These are phyloP conservation scores for Fraxinus greggii DNA, from an alignment of 305 asterid genomes.

Conservation along the genomic window DNA sequence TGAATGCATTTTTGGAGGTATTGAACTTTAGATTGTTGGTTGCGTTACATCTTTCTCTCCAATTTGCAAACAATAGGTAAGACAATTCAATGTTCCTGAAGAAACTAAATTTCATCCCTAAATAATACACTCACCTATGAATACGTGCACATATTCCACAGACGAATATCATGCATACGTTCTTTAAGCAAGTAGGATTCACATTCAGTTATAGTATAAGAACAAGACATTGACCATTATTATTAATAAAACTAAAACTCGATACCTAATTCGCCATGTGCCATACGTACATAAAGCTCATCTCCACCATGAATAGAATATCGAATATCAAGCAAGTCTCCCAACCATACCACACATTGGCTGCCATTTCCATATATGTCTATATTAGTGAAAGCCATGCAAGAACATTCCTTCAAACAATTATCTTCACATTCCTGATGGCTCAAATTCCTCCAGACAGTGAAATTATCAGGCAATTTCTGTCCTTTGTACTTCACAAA, in stretches of 20 bases:
- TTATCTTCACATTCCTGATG: constrained; percentile 25
- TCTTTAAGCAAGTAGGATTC: not conserved
- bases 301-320: constrained; percentile 23
- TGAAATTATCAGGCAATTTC: constrained; percentile 48
- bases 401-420: constrained; percentile 40
- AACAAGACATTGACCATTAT: not conserved
- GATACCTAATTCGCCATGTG: constrained; percentile 32
- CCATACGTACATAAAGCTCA: constrained; percentile 46
- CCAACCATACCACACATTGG: constrained; percentile 42
- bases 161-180: not conserved
- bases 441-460: constrained; percentile 23
- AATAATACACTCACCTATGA: not conserved
- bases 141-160: no score
- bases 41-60: not conserved
- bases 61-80: not conserved
- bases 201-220: not conserved
- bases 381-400: constrained; percentile 44
- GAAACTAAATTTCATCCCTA: not conserved
- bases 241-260: not conserved
- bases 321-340: constrained; percentile 39
- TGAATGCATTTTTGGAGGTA: not conserved
- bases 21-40: not conserved
- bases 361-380: constrained; percentile 34
- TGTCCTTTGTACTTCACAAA: constrained; percentile 36
- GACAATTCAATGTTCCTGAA: not conserved